Evolutionary conservation across 306 rosid species (phyloP), one percentile per base, ranked within the genome.

Genomic region (Trifolium pratense): DNA sequence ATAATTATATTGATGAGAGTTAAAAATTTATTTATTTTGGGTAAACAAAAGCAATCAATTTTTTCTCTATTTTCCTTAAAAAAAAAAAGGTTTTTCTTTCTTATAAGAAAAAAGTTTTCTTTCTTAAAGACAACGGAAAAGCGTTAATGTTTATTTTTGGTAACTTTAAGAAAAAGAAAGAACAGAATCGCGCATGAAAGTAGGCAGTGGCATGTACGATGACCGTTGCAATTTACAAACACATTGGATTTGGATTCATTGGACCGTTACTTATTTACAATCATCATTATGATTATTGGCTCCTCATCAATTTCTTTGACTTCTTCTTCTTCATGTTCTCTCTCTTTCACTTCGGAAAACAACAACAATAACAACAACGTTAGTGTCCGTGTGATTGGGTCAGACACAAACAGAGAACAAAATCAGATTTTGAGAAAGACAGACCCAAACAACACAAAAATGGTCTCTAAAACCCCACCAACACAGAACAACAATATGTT

Each of bases 401-500:
- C 9, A 45, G 15, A 43, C 16, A 63, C 62, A 48, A 62, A 67
- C 62, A 48, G 66, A 67, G 80, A 17, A 16, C 26, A 52, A 15
- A 42, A 10, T 42, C 48, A 42, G 16, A 12, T 43, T 43, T 13
- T 43, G 49, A 43, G 6, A 48, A 20, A 1, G 6, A 48, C 53
- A 1, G 2, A 5, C 32, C 32, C 32, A 29, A 2, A 3, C 15
- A 2, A 2, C 3, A 4, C 0, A 20, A 26, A 13, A 9, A 59
- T 95, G 99, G 97, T 95, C 20, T 93, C 99, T 0, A 95, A 87
- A 91, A 87, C 87, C 84, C 96, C 99, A 84, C 91, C 84, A 26
- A 88, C 81, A 77, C 91, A 84, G 39, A 90, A 48, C 82, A 88
- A 71, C 59, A 79, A 80, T 48, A 17, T 51, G 82, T 78, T 82